These are phyloP conservation scores for Elongisporangium senticosum DNA, from an alignment of 352 stramenopile genomes.

Conservation along the genomic window DNA sequence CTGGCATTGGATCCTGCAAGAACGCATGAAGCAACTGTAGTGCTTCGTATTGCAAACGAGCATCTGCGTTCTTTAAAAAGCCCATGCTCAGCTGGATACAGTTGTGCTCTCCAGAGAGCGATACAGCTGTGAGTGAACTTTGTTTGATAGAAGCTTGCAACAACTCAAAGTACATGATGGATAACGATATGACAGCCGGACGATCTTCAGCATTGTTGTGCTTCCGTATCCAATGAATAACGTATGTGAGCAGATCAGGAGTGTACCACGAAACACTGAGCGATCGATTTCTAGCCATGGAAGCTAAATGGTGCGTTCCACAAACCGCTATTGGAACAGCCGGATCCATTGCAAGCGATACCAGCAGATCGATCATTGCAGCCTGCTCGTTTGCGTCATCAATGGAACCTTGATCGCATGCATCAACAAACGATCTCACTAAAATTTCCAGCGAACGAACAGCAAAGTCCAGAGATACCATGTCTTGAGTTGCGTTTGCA, in stretches of 20 bases:
- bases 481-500: neutral
- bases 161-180: neutral
- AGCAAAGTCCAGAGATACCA: neutral
- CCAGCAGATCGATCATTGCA: neutral
- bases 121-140: neutral
- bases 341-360: neutral
- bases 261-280: neutral
- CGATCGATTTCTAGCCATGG: neutral
- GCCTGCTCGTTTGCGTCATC: neutral
- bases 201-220: neutral
- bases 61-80: neutral
- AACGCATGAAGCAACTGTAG: slow-evolving; percentile 16
- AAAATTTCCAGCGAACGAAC: neutral
- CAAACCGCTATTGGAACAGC: neutral
- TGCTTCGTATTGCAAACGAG: slow-evolving; percentile 11
- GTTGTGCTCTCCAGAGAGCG: neutral
- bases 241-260: neutral
- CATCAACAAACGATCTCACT: neutral
- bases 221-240: neutral
- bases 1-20: slow-evolving; percentile 7
- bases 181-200: neutral
- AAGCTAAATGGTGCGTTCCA: neutral
- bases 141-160: neutral
- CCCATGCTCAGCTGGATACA: neutral
- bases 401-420: neutral